Base-by-base conservation (phyloP, 306 rosid species). In the Ammopiptanthus mongolicus region DNA sequence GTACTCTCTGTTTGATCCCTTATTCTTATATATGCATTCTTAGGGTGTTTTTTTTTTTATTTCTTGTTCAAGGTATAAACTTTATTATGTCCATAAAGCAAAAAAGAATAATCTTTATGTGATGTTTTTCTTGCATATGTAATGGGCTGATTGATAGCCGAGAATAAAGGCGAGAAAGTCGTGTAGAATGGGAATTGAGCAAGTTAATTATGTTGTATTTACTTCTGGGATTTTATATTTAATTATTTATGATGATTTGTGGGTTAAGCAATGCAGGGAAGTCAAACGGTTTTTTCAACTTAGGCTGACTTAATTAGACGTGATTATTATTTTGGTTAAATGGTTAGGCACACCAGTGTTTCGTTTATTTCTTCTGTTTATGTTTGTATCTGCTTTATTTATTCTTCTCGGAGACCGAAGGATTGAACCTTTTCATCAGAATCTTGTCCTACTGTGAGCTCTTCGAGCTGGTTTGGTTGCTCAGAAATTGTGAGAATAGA, bases 271-370 rank as follows among this genome's bases (percentile, higher is more conserved):
- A 48, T 44, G 69, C 22, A 19, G 46, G 19, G 28, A 85, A 72
- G 84, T 85, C 77, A 65, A 71, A 50, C 36, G 33, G 65, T 3
- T 59, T 75, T 47, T 57, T 53, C 71, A 65, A 70, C 77, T 65
- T 2, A 6, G 50, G 69, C 22, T 59, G 79, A 74, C 77, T 66
- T 73, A 74, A 73, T 66, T 73, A 37, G 34, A 46, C 34, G 51
- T 31, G 56, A 21, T n/a, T 42, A 12, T n/a, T n/a, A n/a, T n/a
- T n/a, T n/a, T 65, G 70, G 28, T 15, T 29, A 25, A 44, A 44
- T n/a, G 52, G 48, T 79, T 74, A 15, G 64, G n/a, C 39, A 60
- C 59, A n/a, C n/a, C n/a, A n/a, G n/a, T n/a, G n/a, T n/a, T n/a
- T n/a, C n/a, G n/a, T n/a, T n/a, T n/a, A n/a, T n/a, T n/a, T n/a